Conservation (phyloP, 495 filamentous ascomycete species). For the Aspergillus conjunctus region DNA sequence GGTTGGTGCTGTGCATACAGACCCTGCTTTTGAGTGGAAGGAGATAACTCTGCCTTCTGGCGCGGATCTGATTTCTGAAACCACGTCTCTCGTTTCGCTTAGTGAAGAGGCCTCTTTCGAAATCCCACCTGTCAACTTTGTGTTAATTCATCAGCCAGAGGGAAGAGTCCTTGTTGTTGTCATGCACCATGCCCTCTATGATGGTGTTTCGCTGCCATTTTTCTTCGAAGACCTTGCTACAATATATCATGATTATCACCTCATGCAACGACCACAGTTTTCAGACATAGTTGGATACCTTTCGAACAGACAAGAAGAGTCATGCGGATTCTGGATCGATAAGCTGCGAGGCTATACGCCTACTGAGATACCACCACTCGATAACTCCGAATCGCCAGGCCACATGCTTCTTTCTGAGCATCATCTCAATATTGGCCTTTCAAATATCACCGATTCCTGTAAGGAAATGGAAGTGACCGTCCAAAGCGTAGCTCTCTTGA, state of each 20-base stretch:
- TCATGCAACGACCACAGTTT: conserved; percentile 27
- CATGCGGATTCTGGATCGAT: conserved; percentile 45
- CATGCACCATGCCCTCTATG: conserved; percentile 85
- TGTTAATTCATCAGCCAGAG: conserved; percentile 26
- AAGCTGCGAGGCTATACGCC: conserved; percentile 34
- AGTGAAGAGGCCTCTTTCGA: conserved; percentile 23
- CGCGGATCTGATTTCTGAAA: conserved; percentile 20
- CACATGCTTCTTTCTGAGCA: conserved; percentile 32
- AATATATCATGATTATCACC: conserved; percentile 32
- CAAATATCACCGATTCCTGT: conserved; percentile 48
- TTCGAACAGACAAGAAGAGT: conserved; percentile 23
- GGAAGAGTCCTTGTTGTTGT: conserved; percentile 34
- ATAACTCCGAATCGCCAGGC: conserved; percentile 21
- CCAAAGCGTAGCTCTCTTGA: conserved; percentile 72
- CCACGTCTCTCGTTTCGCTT: conserved; percentile 19
- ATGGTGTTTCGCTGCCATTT: conserved; percentile 75
- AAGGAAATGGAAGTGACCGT: conserved; percentile 69
- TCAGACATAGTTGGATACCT: conserved; percentile 36
- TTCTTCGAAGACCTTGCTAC: conserved; percentile 61
- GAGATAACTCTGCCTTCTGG: conserved; percentile 23
- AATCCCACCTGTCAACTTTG: conserved; percentile 24
- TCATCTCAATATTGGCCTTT: conserved; percentile 35
- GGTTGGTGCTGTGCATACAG: conserved; percentile 30
- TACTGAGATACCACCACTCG: conserved; percentile 25
- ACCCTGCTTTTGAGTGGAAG: conserved; percentile 26